Percentiles rank a stretch among this genome's conserved stretches.
phyloP scores from a whole-genome alignment of 352 stramenopile species.

The Phytophthora pseudosyringae region DNA sequence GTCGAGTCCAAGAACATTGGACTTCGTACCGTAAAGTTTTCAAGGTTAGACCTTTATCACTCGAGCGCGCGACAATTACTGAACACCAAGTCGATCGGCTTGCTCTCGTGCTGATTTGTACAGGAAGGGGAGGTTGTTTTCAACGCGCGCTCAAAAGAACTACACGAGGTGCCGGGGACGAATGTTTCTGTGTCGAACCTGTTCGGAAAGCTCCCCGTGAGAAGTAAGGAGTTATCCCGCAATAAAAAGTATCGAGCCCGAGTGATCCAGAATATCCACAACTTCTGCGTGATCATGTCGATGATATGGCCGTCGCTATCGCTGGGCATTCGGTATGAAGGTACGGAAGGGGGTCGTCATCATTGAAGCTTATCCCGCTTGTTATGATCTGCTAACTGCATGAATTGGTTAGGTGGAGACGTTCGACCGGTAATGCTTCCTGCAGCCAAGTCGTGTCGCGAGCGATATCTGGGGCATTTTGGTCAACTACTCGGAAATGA shows the following conservation, averaged over 20 bases:
- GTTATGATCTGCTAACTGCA: slow-evolving; percentile 5
- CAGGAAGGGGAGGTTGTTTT: slow-evolving; percentile 67
- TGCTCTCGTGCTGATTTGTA: not conserved
- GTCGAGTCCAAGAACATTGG: slow-evolving; percentile 57
- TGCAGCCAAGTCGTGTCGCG: slow-evolving; percentile 35
- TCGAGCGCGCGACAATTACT: not conserved
- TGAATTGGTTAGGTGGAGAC: slow-evolving; percentile 11
- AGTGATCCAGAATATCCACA: slow-evolving; percentile 49
- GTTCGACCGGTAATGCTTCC: slow-evolving; percentile 28
- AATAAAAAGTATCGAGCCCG: slow-evolving; percentile 43
- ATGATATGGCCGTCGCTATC: slow-evolving; percentile 79
- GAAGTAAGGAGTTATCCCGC: slow-evolving; percentile 46
- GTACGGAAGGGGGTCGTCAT: slow-evolving; percentile 13
- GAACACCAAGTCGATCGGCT: not conserved
- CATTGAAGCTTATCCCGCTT: not conserved
- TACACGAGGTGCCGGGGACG: slow-evolving; percentile 52
- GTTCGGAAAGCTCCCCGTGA: slow-evolving; percentile 69
- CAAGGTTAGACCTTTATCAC: slow-evolving; percentile 38
- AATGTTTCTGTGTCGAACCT: slow-evolving; percentile 55
- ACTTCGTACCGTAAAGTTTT: slow-evolving; percentile 74
- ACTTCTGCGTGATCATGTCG: slow-evolving; percentile 60
- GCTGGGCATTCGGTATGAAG: slow-evolving; percentile 60
- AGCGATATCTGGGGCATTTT: slow-evolving; percentile 53
- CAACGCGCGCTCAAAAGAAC: slow-evolving; percentile 53
- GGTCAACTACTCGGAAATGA: slow-evolving; percentile 47